These are phyloP conservation scores for Xylaria intraflava DNA, from an alignment of 495 filamentous ascomycete genomes.

Conservation along the genomic window DNA sequence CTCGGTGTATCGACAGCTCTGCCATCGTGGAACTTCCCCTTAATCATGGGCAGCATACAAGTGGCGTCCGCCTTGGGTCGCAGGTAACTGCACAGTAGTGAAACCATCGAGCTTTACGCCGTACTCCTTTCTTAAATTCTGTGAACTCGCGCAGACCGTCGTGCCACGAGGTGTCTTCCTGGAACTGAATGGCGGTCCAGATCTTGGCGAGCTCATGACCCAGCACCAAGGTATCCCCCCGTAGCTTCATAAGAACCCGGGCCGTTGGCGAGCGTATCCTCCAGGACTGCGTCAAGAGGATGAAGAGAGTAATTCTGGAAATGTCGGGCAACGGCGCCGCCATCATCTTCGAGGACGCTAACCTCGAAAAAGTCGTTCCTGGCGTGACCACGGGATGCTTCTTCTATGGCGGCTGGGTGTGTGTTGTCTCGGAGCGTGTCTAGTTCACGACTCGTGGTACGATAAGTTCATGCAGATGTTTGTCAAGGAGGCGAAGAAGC, in stretches of 20 bases:
- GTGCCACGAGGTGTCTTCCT: constrained; percentile 64
- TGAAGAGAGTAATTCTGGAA: constrained; percentile 50
- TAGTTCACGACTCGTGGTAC: constrained; percentile 66
- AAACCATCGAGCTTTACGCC: constrained; percentile 62
- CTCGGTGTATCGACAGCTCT: constrained; percentile 51
- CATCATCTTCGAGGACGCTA: constrained; percentile 59
- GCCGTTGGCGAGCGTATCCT: constrained; percentile 59
- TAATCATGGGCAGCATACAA: constrained; percentile 50
- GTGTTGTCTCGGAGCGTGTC: constrained; percentile 52
- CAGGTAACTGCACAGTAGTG: constrained; percentile 58
- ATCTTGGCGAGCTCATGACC: constrained; percentile 53
- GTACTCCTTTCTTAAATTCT: constrained; percentile 58
- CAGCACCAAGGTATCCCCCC: constrained; percentile 56
- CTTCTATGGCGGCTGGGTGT: constrained; percentile 55
- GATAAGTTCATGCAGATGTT: constrained; percentile 51
- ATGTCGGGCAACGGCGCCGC: constrained; percentile 64
- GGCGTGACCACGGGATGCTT: constrained; percentile 46
- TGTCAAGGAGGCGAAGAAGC: constrained; percentile 47
- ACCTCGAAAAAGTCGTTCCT: constrained; percentile 53
- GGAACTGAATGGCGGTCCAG: constrained; percentile 58
- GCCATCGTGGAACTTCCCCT: constrained; percentile 61
- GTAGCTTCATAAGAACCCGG: constrained; percentile 63
- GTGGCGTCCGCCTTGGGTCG: constrained; percentile 49
- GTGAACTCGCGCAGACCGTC: constrained; percentile 52
- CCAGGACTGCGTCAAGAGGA: constrained; percentile 50